Evolutionary conservation across 2,329 filamentous ascomycete species (phyloP), one percentile per base, ranked within the genome.

Genomic region (Hypocreales sp.): DNA sequence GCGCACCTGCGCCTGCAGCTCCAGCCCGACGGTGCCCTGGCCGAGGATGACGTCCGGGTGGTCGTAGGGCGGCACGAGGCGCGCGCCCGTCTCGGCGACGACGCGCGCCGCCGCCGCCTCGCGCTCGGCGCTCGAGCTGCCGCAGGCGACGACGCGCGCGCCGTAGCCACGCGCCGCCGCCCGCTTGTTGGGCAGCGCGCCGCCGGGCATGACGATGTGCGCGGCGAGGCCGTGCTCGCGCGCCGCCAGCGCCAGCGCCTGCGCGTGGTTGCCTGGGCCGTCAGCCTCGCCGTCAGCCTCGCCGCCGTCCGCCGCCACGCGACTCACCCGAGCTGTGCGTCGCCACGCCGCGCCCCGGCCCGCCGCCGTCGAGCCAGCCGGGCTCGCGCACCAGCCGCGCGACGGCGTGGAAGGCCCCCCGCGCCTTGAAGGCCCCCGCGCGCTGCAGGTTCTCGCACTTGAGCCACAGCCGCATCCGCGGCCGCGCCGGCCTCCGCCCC

Each of bases 391-490:
- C 72, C 44, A 93, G 53, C 31, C 79, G 56, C 42, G 73, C 65
- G 20, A 93, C 47, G 1, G 86, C 84, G 51, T 94, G 82, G 41
- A 93, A 94, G 0, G 86, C 87, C 5, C 87, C 90, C 6, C 87
- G 64, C 11, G 74, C 79, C 57, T 95, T 95, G 61, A 95, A 95
- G 1, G 87, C 87, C 27, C 87, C 90, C 29, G 92, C 73, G 30
- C 74, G 72, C 59, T 95, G 90, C 32, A 82, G 60, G 51, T 94
- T 94, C 61, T 95, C 87, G 52, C 83, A 92, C 59, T 95, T 95
- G 68, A 95, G 92, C 60, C 81, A 90, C 28, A 95, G 62, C 9
- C 72, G 63, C 21, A 93, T 57, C 26, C 56, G 68, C 0, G 83
- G 83, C 4, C 48, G 56, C 1, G 78, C 70, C 0, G 74, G 64